Evolutionary conservation across 495 filamentous ascomycete species (phyloP).

Genomic region (Penicillium soppii): DNA sequence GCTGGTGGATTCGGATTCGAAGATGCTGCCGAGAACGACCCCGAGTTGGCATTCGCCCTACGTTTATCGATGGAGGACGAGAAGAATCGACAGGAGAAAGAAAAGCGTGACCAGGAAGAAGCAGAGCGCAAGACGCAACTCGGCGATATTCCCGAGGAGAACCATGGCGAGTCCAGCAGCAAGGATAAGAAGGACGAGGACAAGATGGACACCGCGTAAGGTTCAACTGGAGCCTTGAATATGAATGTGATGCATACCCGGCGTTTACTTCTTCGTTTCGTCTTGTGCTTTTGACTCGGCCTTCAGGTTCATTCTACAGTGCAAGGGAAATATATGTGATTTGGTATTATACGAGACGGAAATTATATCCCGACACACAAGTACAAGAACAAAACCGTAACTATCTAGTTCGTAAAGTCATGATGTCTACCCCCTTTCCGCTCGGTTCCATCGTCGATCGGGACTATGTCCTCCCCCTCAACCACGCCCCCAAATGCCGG

Average conservation of each 20-base stretch:
- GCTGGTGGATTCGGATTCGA: conserved; percentile 63
- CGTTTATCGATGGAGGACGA: conserved; percentile 98
- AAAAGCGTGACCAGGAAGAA: conserved; percentile 72
- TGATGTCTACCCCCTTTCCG: conserved; percentile 17
- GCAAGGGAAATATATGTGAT: conserved; percentile 22
- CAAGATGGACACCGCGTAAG: conserved; percentile 67
- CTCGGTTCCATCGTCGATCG: neutral
- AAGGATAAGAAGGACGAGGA: conserved; percentile 70
- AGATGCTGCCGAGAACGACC: conserved; percentile 67
- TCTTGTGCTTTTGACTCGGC: conserved; percentile 28
- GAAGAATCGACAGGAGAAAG: conserved; percentile 86
- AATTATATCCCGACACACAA: neutral
- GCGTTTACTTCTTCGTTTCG: conserved; percentile 35
- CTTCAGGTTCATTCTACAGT: conserved; percentile 9
- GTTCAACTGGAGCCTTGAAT: conserved; percentile 16
- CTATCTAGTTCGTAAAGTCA: conserved; percentile 31
- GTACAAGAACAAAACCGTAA: conserved; percentile 14
- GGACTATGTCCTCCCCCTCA: conserved; percentile 36
- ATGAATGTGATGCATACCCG: conserved; percentile 46
- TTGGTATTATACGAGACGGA: conserved; percentile 23
- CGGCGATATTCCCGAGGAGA: conserved; percentile 82
- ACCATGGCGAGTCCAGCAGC: conserved; percentile 70
- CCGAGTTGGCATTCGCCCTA: conserved; percentile 91
- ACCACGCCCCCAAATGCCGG: conserved; percentile 63
- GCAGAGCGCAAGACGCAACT: conserved; percentile 66